phyloP scores from a whole-genome alignment of 176 grass and related monocot species.

The Eremochloa ophiuroides region DNA sequence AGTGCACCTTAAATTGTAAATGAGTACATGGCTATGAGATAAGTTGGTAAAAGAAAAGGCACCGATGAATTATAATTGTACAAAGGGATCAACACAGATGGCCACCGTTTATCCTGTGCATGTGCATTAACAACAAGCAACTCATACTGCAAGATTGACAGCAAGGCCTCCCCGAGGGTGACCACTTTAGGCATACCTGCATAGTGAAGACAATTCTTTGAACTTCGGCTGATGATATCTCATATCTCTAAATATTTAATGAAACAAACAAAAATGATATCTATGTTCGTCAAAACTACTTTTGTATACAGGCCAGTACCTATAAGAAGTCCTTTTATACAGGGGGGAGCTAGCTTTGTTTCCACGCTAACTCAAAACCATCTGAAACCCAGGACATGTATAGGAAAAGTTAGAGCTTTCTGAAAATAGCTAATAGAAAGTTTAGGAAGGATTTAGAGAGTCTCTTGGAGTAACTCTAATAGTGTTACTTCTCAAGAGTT shows the following conservation, averaged over 20 bases:
- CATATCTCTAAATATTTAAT: neutral
- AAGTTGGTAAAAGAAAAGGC: neutral
- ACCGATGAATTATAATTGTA: slow-evolving; percentile 20
- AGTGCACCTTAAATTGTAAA: neutral
- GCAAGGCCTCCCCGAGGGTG: slow-evolving; percentile 70
- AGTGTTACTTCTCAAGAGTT: neutral
- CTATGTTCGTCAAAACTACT: neutral
- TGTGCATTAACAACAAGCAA: slow-evolving; percentile 78
- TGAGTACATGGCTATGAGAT: neutral
- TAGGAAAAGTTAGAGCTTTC: too few species aligned
- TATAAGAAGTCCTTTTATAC: too few species aligned
- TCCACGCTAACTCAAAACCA: too few species aligned
- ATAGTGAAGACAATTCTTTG: neutral
- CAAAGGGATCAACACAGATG: slow-evolving; percentile 76
- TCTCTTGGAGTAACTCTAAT: too few species aligned
- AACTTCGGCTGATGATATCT: neutral
- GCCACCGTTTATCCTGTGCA: slow-evolving; percentile 84
- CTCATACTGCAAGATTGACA: slow-evolving; percentile 85
- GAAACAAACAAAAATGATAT: neutral
- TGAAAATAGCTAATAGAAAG: too few species aligned
- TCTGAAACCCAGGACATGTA: too few species aligned
- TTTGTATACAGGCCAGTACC: neutral
- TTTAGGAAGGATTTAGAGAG: too few species aligned
- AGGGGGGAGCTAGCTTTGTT: too few species aligned
- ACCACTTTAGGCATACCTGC: slow-evolving; percentile 40